Percentiles rank a stretch among this genome's conserved stretches.
Conservation (phyloP, 768 basidiomycete species). For the Sutorius australiensis region DNA sequence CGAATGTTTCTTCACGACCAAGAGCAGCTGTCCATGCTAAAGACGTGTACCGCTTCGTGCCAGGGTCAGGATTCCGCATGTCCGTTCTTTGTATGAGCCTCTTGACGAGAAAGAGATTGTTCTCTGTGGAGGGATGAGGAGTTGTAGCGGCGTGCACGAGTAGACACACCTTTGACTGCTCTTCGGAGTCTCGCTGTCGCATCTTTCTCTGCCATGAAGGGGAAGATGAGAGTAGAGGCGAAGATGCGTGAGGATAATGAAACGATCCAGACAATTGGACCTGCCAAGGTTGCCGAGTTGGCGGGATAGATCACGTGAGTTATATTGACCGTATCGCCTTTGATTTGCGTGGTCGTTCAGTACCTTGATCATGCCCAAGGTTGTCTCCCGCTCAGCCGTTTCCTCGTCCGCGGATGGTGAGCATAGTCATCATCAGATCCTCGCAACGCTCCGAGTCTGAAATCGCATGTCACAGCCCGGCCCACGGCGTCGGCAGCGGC, state of each 20-base stretch:
- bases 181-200: slow-evolving; percentile 67
- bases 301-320: slow-evolving; percentile 27
- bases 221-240: slow-evolving; percentile 20
- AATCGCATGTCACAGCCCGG: slow-evolving; percentile 45
- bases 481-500: slow-evolving; percentile 78
- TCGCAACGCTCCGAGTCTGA: background rate
- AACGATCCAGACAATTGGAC: slow-evolving; percentile 23
- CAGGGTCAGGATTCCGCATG: slow-evolving; percentile 86
- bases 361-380: slow-evolving; percentile 71
- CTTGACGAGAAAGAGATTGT: slow-evolving; percentile 90
- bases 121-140: slow-evolving; percentile 54
- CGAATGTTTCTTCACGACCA: slow-evolving; percentile 90
- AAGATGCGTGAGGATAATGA: slow-evolving; percentile 24
- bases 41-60: slow-evolving; percentile 73
- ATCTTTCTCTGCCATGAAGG: slow-evolving; percentile 79
- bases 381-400: slow-evolving; percentile 83
- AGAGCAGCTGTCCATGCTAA: slow-evolving; percentile 89
- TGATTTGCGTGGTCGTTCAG: background rate
- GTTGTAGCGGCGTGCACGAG: background rate
- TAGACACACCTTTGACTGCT: slow-evolving; percentile 66
- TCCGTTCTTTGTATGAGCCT: slow-evolving; percentile 83
- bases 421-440: slow-evolving; percentile 12
- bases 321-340: slow-evolving; percentile 1
- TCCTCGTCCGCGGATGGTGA: slow-evolving; percentile 85
- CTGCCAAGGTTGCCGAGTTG: slow-evolving; percentile 7